Evolutionary conservation across 805 yeast genomes (phyloP).

Genomic region (Kurtzmaniella cleridarum): DNA sequence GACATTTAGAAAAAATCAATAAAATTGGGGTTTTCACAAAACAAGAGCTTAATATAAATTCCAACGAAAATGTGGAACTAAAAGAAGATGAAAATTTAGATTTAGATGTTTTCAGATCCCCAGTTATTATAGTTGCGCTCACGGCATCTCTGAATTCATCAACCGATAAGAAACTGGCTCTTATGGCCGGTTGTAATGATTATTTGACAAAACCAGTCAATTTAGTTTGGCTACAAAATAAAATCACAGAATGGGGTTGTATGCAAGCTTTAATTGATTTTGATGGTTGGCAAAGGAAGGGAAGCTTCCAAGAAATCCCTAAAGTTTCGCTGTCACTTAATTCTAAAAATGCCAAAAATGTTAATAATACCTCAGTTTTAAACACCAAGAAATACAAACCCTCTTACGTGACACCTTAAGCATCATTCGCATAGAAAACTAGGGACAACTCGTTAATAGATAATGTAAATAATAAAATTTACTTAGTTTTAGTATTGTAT

Average conservation of each 20-base stretch:
- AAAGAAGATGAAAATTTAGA: conserved; percentile 53
- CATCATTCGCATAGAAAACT: no score
- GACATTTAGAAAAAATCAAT: conserved; percentile 76
- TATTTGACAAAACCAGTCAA: conserved; percentile 94
- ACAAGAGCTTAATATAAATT: conserved; percentile 22
- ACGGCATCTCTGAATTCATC: conserved; percentile 83
- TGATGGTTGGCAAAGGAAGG: conserved; percentile 71
- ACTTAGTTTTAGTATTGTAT: no score
- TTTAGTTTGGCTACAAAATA: conserved; percentile 86
- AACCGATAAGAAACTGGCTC: conserved; percentile 82
- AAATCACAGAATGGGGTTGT: conserved; percentile 97
- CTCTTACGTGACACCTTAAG: no score
- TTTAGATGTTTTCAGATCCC: conserved; percentile 66
- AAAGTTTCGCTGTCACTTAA: background rate
- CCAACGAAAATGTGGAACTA: conserved; percentile 17
- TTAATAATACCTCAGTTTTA: no score
- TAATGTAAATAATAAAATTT: no score
- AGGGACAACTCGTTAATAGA: no score
- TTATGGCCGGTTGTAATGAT: conserved; percentile 97
- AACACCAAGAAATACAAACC: no score
- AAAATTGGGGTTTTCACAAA: conserved; percentile 65
- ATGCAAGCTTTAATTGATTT: conserved; percentile 97
- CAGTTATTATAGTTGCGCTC: conserved; percentile 95
- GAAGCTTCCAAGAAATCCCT: background rate
- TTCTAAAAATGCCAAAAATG: background rate